A percentile compares a stretch with the other conserved stretches of the same genome.
phyloP scores from a whole-genome alignment of 164 flowering plant genomes.

The Dillenia turbinata region DNA sequence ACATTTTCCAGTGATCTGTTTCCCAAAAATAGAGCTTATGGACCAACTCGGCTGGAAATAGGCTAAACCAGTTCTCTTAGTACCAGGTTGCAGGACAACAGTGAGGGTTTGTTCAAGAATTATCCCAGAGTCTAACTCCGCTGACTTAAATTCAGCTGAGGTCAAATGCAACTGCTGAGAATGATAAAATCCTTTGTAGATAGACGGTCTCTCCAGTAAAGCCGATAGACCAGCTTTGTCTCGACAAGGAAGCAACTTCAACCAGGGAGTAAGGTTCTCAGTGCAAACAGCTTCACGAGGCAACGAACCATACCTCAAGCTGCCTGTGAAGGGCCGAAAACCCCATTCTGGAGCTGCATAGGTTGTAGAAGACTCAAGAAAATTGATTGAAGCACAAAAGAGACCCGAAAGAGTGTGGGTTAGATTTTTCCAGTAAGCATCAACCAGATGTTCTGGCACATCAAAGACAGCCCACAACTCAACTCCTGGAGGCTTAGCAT shows the following conservation, averaged over 20 bases:
- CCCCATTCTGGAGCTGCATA: conserved; percentile 79
- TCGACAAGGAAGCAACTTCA: conserved; percentile 96
- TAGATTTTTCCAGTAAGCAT: conserved; percentile 84
- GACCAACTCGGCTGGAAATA: conserved; percentile 81
- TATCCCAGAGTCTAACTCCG: conserved; percentile 36
- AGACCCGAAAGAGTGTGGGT: conserved; percentile 95
- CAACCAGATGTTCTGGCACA: conserved; percentile 69
- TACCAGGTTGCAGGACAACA: conserved; percentile 75
- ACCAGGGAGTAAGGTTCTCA: conserved; percentile 97
- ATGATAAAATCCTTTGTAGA: conserved; percentile 87
- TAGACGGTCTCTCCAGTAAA: conserved; percentile 86
- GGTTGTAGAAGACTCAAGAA: conserved; percentile 74
- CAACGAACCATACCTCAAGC: conserved; percentile 79
- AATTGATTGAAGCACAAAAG: conserved; percentile 94
- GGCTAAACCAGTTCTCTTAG: conserved; percentile 13
- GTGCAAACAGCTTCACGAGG: conserved; percentile 99
- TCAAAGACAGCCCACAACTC: conserved; percentile 97
- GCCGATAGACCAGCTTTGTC: conserved; percentile 90
- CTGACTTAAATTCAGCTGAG: conserved; percentile 39
- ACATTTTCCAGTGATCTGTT: conserved; percentile 52
- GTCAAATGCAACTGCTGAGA: conserved; percentile 74
- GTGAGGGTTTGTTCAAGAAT: conserved; percentile 82
- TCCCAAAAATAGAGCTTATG: conserved; percentile 75
- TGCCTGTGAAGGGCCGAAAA: conserved; percentile 43
- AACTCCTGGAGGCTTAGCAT: conserved; percentile 97